Base-by-base conservation (phyloP, 345 rosid species). In the Populus alba region DNA sequence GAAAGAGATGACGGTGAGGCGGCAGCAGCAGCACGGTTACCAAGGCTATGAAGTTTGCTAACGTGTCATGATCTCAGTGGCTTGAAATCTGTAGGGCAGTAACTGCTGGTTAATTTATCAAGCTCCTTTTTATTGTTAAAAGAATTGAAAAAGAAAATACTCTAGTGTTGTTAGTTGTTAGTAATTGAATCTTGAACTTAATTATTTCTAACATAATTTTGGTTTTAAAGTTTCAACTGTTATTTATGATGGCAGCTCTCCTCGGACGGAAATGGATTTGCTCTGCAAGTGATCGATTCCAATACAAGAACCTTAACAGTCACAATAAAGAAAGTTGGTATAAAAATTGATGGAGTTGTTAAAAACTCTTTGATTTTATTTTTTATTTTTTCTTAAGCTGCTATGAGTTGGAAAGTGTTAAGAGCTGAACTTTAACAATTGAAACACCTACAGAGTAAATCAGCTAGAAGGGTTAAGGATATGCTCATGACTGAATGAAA, bases 41-140 rank as follows among this genome's bases (percentile, higher is more conserved):
- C 72, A 77, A 31, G 82, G 89, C 55, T 85, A 75, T 76, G 82
- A 82, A 80, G 91, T 86, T 29, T 83, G 89, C 85, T 87, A 86
- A 87, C 76, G 75, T 75, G 82, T 72, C 66, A 13, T 43, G 49
- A 65, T 72, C 79, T 3, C 18, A 66, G 35, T 37, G 78, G 20
- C 39, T 37, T 6, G 10, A 25, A 13, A 49, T 71, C 39, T 47
- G 74, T 47, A 13, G 65, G 11, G 22, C 3, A n/a, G 62, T n/a
- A 8, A 57, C 63, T 23, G 63, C 27, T n/a, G 63, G 63, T 3
- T n/a, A 4, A 3, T 57, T 57, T 57, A 57, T 57, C 6, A 57
- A 57, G 13, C n/a, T n/a, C 29, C 29, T 9, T 53, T 55, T 4
- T n/a, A 23, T 57, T n/a, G 63, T n/a, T n/a, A 57, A n/a, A n/a